These are phyloP conservation scores for Mycosphaerella sp. DNA, from an alignment of 2,329 filamentous ascomycete species.

Conservation along the genomic window DNA sequence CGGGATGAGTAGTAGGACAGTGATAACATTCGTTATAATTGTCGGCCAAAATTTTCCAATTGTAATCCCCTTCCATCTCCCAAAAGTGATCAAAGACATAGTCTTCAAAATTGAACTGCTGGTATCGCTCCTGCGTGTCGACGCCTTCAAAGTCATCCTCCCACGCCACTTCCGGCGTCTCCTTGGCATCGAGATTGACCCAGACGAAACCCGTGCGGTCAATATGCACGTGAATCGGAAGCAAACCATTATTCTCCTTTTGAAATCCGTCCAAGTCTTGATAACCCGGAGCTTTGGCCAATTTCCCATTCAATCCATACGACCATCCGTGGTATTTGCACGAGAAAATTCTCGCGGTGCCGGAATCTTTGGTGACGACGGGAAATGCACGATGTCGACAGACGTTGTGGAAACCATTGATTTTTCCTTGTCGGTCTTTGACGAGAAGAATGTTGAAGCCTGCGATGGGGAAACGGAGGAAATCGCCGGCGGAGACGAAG, in stretches of 20 bases:
- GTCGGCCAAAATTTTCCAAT: conserved; percentile 57
- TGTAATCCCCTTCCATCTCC: conserved; percentile 52
- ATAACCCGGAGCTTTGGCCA: conserved; percentile 56
- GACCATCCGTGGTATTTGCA: conserved; percentile 61
- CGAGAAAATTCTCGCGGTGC: conserved; percentile 48
- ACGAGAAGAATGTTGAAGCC: conserved; percentile 52
- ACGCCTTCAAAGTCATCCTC: conserved; percentile 47
- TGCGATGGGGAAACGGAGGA: conserved; percentile 48
- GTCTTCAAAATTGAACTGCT: conserved; percentile 46
- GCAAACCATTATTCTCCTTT: conserved; percentile 50
- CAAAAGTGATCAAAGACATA: conserved; percentile 54
- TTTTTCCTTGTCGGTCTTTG: conserved; percentile 45
- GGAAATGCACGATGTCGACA: conserved; percentile 57
- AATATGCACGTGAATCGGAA: conserved; percentile 50
- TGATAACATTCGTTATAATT: conserved; percentile 64
- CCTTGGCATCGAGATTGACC: conserved; percentile 50
- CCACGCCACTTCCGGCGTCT: conserved; percentile 46
- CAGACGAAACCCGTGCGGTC: conserved; percentile 53
- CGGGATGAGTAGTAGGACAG: conserved; percentile 54
- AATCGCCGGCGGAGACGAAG: conserved; percentile 26
- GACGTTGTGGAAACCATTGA: conserved; percentile 58
- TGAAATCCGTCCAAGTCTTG: conserved; percentile 52
- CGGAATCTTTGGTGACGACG: conserved; percentile 46
- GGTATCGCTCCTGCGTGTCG: conserved; percentile 43
- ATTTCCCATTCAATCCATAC: conserved; percentile 51